Base-by-base conservation (phyloP, 345 rosid genomes). In the Lepidium didymum region DNA sequence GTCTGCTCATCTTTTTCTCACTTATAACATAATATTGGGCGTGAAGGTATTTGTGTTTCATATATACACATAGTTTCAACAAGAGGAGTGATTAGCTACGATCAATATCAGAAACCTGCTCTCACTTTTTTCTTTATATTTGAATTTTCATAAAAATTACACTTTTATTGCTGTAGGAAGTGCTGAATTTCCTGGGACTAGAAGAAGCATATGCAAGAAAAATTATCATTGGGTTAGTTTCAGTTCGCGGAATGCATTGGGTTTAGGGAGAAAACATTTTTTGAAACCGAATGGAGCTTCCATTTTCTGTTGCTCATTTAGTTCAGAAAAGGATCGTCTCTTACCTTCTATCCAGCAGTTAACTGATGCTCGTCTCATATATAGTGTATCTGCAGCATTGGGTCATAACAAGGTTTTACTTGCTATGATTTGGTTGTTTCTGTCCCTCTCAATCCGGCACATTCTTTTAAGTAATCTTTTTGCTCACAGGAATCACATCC, bases 321-420 rank as follows among this genome's bases (percentile, higher is more conserved):
- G 65, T 49, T 36, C 66, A 18, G 81, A 80, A 62, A 68, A 79
- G 44, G 75, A 78, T 57, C 78, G 62, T 33, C 43, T 67, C 10
- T 57, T 73, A 49, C 78, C 77, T 10, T 62, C 77, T 60, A 5
- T 40, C 50, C 79, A 73, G 31, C 66, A 69, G 41, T 45, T 85
- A 56, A 46, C 58, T 29, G 81, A 83, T 72, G 91, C 93, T 1
- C 81, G 83, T 62, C 78, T 92, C 52, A 81, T 92, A 29, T 92
- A 81, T 45, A 75, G 84, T 58, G 91, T 88, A 10, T 93, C 96
- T 60, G 78, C 98, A 7, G 96, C 96, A 34, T 68, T 92, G 86
- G 96, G 96, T 58, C 98, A 90, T 79, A 89, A 87, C 83, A 75
- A 85, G 98, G 93, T 87, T 14, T n/a, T 15, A 61, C 56, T 59